phyloP scores from a whole-genome alignment of 257 asterid species.

The Ligustrum vulgare region DNA sequence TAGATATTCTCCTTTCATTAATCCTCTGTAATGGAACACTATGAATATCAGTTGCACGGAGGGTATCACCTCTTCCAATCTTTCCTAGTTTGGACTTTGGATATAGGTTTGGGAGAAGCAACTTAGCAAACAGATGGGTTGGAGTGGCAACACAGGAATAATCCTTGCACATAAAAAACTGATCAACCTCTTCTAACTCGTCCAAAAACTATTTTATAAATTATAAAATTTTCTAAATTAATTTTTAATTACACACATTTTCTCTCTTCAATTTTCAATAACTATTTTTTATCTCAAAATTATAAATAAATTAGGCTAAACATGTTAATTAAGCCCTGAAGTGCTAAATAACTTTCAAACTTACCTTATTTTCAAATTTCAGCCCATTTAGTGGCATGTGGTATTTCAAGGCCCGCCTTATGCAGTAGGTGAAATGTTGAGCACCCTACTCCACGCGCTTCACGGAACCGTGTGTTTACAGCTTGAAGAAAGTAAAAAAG shows the following conservation, averaged over 20 bases:
- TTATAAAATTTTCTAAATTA: no score
- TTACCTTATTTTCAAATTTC: conserved; percentile 22
- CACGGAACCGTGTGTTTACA: conserved; percentile 26
- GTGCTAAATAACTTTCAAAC: conserved; percentile 3
- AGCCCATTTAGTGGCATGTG: conserved; percentile 1
- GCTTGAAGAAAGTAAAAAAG: conserved; percentile 1
- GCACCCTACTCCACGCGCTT: conserved; percentile 22
- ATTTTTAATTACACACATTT: background rate
- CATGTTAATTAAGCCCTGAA: background rate
- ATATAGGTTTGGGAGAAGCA: background rate
- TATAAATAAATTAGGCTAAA: no score
- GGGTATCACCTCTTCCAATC: background rate
- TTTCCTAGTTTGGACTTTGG: background rate
- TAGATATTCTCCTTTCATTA: no score
- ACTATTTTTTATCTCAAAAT: no score
- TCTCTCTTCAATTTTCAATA: no score
- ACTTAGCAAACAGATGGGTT: background rate
- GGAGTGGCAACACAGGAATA: conserved; percentile 23
- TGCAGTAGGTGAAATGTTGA: no score
- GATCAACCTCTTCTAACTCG: background rate
- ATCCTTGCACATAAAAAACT: conserved; percentile 19
- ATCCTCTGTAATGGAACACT: background rate
- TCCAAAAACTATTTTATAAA: no score
- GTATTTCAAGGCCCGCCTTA: no score
- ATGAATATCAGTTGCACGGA: background rate